These are phyloP conservation scores for Cercophora sp. DNA, from an alignment of 495 filamentous ascomycete genomes.

Conservation along the genomic window DNA sequence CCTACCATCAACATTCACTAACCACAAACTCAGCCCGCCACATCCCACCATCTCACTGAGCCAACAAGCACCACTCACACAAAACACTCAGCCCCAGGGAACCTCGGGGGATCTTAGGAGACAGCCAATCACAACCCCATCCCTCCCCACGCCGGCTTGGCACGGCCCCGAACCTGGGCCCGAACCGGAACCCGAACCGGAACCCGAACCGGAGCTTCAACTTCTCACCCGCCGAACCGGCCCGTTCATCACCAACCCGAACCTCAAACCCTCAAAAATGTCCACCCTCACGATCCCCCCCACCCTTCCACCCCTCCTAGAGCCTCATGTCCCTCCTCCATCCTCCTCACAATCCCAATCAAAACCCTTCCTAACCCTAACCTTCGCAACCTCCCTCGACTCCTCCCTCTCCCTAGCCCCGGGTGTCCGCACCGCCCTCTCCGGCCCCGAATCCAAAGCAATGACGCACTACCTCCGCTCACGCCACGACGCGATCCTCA, in stretches of 20 bases:
- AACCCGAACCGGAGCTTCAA: no score
- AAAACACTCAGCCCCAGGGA: no score
- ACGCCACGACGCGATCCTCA: slow-evolving; percentile 73
- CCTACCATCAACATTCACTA: no score
- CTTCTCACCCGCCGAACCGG: no score
- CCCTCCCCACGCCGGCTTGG: no score
- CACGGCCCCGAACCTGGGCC: no score
- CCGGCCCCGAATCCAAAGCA: slow-evolving; percentile 72
- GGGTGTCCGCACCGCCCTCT: slow-evolving; percentile 71
- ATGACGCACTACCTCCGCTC: slow-evolving; percentile 90
- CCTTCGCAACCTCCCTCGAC: slow-evolving; percentile 84
- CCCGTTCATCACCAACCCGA: not conserved
- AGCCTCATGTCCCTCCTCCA: not conserved
- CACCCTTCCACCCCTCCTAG: not conserved
- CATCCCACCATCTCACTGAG: no score
- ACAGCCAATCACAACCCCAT: no score
- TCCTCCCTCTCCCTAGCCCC: slow-evolving; percentile 68
- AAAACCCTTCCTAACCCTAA: slow-evolving; percentile 58
- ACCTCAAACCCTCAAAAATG: slow-evolving; percentile 39
- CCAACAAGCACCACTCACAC: no score
- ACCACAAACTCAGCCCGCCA: no score
- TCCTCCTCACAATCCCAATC: not conserved
- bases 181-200: no score
- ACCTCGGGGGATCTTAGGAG: no score
- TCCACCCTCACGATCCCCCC: not conserved